Evolutionary conservation across 108 stramenopile species (phyloP).

Genomic region (Discostella stelligeroides): DNA sequence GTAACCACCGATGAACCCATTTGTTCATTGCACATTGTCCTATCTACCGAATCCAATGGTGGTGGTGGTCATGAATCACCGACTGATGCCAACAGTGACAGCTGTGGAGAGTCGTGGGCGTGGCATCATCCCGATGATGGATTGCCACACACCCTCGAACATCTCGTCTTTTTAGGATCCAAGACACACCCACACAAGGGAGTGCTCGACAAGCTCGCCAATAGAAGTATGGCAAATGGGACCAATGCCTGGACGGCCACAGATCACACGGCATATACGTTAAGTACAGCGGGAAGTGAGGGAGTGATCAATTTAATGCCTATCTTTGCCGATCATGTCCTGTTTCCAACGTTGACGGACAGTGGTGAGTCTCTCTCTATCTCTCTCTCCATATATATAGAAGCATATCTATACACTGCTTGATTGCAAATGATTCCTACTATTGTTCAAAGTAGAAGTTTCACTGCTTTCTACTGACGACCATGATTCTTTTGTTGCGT

Average conservation of each 20-base stretch:
- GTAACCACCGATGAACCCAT: constrained; percentile 48
- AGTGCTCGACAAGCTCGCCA: constrained; percentile 54
- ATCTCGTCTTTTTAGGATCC: constrained; percentile 50
- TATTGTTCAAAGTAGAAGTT: no score
- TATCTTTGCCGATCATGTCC: constrained; percentile 52
- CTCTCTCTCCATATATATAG: no score
- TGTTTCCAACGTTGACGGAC: constrained; percentile 54
- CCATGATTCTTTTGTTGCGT: neutral
- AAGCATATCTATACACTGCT: no score
- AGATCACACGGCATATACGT: constrained; percentile 56
- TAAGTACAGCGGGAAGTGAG: constrained; percentile 47
- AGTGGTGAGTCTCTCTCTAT: constrained; percentile 8
- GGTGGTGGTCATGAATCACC: neutral
- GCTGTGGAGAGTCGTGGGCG: neutral
- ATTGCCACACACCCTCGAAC: constrained; percentile 53
- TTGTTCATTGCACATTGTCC: constrained; percentile 45
- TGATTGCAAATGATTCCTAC: no score
- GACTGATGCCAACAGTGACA: neutral
- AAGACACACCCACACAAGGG: constrained; percentile 52
- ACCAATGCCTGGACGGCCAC: constrained; percentile 61
- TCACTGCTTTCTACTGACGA: no score
- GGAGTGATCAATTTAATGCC: constrained; percentile 46
- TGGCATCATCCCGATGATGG: constrained; percentile 57
- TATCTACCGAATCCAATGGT: constrained; percentile 52
- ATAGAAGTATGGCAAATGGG: constrained; percentile 52